Conservation (phyloP, 495 filamentous ascomycete species). For the Hamigera avellanea region DNA sequence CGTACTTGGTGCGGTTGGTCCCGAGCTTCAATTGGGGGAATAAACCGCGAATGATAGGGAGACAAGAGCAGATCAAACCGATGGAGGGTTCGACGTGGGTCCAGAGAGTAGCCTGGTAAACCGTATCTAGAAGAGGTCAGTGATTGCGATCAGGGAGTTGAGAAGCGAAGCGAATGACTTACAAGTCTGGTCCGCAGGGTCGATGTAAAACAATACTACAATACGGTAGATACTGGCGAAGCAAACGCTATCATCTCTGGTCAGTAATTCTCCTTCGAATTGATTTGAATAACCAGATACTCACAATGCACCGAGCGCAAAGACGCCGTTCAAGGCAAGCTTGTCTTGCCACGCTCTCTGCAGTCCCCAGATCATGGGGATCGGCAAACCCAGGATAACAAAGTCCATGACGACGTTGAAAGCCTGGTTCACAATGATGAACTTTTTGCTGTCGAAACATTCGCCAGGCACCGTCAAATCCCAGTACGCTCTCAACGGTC, state of each 20-base stretch:
- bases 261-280: background rate
- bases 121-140: conserved; percentile 30
- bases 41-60: conserved; percentile 36
- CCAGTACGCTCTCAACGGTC: conserved; percentile 30
- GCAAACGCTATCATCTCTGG: conserved; percentile 21
- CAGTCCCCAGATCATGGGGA: conserved; percentile 36
- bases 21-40: conserved; percentile 27
- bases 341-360: conserved; percentile 33
- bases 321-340: conserved; percentile 33
- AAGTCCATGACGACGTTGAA: conserved; percentile 36
- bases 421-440: conserved; percentile 32
- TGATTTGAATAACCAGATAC: conserved; percentile 2
- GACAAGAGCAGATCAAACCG: conserved; percentile 44
- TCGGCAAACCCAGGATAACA: conserved; percentile 25
- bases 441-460: conserved; percentile 24
- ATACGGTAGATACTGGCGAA: conserved; percentile 39
- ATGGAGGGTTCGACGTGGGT: conserved; percentile 45
- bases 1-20: conserved; percentile 10
- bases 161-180: background rate
- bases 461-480: conserved; percentile 20
- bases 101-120: conserved; percentile 44
- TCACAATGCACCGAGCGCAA: conserved; percentile 36
- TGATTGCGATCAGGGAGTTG: conserved; percentile 16
- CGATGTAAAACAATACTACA: conserved; percentile 44
- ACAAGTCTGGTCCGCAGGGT: conserved; percentile 28